These are phyloP conservation scores for Pseudoturritis turrita DNA, from an alignment of 345 rosid species.

Conservation along the genomic window DNA sequence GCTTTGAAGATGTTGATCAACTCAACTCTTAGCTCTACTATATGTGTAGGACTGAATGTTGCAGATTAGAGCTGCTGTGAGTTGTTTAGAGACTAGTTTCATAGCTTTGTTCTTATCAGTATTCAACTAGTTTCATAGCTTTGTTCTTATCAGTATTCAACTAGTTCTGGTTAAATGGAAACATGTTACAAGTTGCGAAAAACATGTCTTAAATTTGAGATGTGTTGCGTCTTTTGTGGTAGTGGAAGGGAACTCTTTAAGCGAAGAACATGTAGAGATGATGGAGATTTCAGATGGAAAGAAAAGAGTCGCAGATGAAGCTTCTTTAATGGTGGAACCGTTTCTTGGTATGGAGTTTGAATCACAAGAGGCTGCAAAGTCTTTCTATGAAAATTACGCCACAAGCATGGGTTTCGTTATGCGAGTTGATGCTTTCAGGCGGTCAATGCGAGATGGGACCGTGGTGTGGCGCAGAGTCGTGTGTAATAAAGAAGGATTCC, in stretches of 20 bases:
- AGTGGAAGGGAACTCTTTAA: constrained; percentile 36
- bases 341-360: constrained; percentile 44
- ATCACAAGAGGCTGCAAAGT: constrained; percentile 44
- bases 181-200: too few species aligned
- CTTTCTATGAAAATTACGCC: constrained; percentile 44
- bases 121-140: too few species aligned
- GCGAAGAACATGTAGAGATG: constrained; percentile 25
- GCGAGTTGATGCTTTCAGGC: constrained; percentile 49
- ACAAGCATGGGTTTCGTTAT: constrained; percentile 39
- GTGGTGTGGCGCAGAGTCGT: constrained; percentile 55
- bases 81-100: too few species aligned
- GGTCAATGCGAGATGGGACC: constrained; percentile 48
- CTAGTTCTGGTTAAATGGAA: too few species aligned
- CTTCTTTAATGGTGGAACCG: constrained; percentile 30
- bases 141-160: too few species aligned
- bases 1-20: not conserved
- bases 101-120: too few species aligned
- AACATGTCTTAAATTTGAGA: too few species aligned
- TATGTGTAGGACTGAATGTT: not conserved
- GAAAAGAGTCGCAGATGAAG: constrained; percentile 8
- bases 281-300: constrained; percentile 25
- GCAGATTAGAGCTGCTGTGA: not conserved
- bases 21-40: not conserved
- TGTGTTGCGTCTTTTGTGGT: constrained; percentile 16
- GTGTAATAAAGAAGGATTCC: constrained; percentile 51